A percentile compares a stretch with the other conserved stretches of the same genome.
These are phyloP conservation scores for Irpex lacteus DNA, from an alignment of 1,284 basidiomycete genomes.

Conservation along the genomic window DNA sequence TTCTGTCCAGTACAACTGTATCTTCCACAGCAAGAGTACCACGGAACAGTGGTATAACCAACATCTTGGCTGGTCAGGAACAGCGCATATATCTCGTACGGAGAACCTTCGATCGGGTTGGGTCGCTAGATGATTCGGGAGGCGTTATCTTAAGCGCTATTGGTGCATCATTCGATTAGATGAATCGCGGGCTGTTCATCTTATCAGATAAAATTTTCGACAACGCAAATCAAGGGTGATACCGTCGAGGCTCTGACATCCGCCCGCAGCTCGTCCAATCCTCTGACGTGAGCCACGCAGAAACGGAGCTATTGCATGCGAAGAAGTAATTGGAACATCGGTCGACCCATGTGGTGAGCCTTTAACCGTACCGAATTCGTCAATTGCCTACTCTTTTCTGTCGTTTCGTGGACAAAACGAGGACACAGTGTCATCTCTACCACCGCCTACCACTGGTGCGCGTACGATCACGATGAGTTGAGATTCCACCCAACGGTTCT, in stretches of 20 bases:
- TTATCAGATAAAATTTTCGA: constrained; percentile 8
- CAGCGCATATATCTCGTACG: background rate
- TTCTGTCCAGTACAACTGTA: too few relatives aligned
- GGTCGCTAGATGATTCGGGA: background rate
- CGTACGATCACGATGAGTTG: background rate
- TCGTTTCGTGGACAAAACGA: background rate
- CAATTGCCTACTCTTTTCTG: background rate
- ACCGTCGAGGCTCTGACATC: background rate
- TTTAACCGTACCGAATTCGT: background rate
- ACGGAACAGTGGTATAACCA: too few relatives aligned
- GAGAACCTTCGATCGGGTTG: background rate
- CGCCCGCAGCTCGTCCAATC: background rate
- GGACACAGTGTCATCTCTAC: background rate
- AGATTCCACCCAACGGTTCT: background rate
- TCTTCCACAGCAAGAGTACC: too few relatives aligned
- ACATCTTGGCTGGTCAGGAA: background rate
- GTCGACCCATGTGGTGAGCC: background rate
- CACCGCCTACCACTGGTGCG: background rate
- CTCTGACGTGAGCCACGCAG: background rate
- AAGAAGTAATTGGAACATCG: background rate
- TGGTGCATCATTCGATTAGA: constrained; percentile 25
- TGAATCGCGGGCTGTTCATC: constrained; percentile 39
- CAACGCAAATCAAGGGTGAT: constrained; percentile 6
- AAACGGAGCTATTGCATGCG: background rate
- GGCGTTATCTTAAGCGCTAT: background rate